A percentile compares a stretch with the other conserved stretches of the same genome.
Conservation (phyloP, 345 rosid genomes). For the Angophora floribunda region DNA sequence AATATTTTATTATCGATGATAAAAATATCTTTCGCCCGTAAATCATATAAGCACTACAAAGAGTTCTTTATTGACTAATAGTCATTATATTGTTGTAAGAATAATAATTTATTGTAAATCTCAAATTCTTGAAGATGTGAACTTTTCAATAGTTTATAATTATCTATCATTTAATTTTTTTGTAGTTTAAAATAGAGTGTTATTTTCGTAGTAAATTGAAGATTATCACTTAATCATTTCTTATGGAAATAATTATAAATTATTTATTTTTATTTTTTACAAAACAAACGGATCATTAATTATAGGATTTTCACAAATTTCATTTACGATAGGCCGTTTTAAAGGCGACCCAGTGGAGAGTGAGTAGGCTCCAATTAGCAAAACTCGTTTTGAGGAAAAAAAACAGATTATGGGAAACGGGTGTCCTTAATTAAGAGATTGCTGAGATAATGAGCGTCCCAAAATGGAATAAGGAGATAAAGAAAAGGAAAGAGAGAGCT, state of each 20-base stretch:
- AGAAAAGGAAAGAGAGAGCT: not conserved
- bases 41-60: no score
- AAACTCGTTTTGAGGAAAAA: not conserved
- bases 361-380: not conserved
- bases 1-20: not conserved
- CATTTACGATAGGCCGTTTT: accelerated
- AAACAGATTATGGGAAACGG: not conserved
- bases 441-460: not conserved
- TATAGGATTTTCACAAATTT: not conserved
- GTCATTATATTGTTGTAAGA: no score
- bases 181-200: no score
- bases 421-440: not conserved
- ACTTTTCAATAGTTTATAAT: no score
- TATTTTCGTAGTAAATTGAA: no score
- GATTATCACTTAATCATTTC: not conserved
- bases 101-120: no score
- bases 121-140: no score
- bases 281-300: not conserved
- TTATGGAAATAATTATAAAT: accelerated
- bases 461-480: not conserved
- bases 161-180: no score
- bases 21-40: not conserved
- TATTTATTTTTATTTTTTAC: no score
- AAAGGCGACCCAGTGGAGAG: not conserved
- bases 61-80: no score